phyloP scores from a whole-genome alignment of 768 basidiomycete species.

The Leccinum rimulosum region DNA sequence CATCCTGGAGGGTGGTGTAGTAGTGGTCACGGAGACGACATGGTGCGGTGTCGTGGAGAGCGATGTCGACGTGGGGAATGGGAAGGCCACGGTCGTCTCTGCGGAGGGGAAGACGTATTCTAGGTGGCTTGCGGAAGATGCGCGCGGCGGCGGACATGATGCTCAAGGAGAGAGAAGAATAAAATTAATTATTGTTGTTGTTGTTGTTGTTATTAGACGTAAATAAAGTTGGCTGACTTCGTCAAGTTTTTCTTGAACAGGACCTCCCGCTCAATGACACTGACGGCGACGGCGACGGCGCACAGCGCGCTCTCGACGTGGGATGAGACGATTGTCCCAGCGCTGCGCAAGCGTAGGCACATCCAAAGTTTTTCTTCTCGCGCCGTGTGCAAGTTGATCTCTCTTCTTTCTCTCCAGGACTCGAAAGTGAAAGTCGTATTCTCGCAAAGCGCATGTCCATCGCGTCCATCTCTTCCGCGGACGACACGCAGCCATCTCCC shows the following conservation, averaged over 20 bases:
- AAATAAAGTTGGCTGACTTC: slow-evolving; percentile 7
- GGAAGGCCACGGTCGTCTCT: slow-evolving; percentile 61
- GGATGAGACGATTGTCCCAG: slow-evolving; percentile 83
- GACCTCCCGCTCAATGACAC: slow-evolving; percentile 34
- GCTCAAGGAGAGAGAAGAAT: neutral
- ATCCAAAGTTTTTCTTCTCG: neutral
- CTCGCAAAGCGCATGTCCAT: slow-evolving; percentile 75
- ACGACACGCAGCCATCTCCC: slow-evolving; percentile 36
- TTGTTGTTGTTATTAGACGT: neutral
- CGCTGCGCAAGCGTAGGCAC: slow-evolving; percentile 69
- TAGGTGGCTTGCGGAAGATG: slow-evolving; percentile 55
- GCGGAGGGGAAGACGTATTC: slow-evolving; percentile 42
- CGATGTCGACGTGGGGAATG: slow-evolving; percentile 63
- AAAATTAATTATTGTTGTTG: neutral
- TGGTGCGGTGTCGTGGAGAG: slow-evolving; percentile 67
- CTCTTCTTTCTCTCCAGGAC: slow-evolving; percentile 47
- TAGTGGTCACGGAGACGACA: slow-evolving; percentile 85
- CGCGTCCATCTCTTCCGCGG: slow-evolving; percentile 59
- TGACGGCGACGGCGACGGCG: slow-evolving; percentile 36
- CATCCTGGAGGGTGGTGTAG: slow-evolving; percentile 73
- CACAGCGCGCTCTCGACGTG: slow-evolving; percentile 51
- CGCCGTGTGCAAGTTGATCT: neutral
- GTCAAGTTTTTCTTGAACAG: slow-evolving; percentile 2
- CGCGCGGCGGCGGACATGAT: slow-evolving; percentile 30
- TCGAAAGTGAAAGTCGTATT: slow-evolving; percentile 78